Evolutionary conservation across 2,329 filamentous ascomycete species (phyloP), one percentile per base, ranked within the genome.

Genomic region (Aureobasidium leucospermi): DNA sequence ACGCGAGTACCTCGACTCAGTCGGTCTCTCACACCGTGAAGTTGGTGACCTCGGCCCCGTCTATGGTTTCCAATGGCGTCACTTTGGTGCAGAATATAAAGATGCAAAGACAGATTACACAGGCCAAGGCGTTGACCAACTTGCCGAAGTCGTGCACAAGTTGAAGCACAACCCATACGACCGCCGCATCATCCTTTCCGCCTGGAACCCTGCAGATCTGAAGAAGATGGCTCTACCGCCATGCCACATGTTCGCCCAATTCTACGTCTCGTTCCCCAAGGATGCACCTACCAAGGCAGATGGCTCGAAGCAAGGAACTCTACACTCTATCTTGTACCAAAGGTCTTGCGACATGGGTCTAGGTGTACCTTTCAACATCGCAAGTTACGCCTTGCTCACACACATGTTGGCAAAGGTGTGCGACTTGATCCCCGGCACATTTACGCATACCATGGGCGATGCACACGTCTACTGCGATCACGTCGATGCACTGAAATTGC

Each of bases 41-140:
- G 88, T 86, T 19, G 94, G 94, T 64, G 94, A 99, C 69, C 80
- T 99, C 0, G 94, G 94, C 0, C 94, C 94, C 32, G 92, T 97
- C 0, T 99, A 99, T 71, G 94, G 94, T 1, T 99, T 99, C 76
- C 94, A 99, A 75, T 99, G 94, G 94, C 88, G 94, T 3, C 93
- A 97, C 75, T 99, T 99, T 69, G 94, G 94, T 53, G 94, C 94
- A 4, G 85, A 90, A 63, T 99, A 99, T 72, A 78, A 86, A 16
- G 88, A 93, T 69, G 82, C 86, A 13, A 79, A 85, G 64, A 82
- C 88, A 0, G 90, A 97, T 71, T 99, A 99, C 74, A 81, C 84
- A 0, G 91, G 89, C 0, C 81, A 96, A 71, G 94, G 94, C 16
- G 90, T 96, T 15, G 94, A 99, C 71, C 94, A 99, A 77, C 80